Evolutionary conservation across 2,329 filamentous ascomycete species (phyloP).

Genomic region (Chrysoporthe puriensis): DNA sequence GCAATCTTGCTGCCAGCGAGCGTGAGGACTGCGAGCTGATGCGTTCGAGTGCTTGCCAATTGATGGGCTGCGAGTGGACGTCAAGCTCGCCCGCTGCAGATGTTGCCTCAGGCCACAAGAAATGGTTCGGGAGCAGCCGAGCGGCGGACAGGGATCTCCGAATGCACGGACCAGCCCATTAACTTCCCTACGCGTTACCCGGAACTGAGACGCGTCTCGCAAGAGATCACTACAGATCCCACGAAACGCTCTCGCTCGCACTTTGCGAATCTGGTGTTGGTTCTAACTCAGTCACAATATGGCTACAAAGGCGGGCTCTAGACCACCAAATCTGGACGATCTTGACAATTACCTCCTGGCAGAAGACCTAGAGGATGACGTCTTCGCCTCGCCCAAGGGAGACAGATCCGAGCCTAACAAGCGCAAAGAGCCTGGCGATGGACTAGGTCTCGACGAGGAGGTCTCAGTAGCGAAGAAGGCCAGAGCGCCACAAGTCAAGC

Average conservation of each 20-base stretch:
- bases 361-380: constrained; percentile 49
- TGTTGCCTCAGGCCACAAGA: constrained; percentile 11
- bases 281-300: neutral
- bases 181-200: constrained; percentile 10
- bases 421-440: constrained; percentile 50
- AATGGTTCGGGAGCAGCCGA: constrained; percentile 16
- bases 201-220: constrained; percentile 23
- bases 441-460: constrained; percentile 83
- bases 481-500: constrained; percentile 74
- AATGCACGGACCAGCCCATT: constrained; percentile 23
- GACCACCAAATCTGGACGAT: constrained; percentile 59
- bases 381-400: constrained; percentile 52
- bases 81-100: constrained; percentile 1
- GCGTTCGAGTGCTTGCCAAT: constrained; percentile 22
- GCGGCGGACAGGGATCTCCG: neutral
- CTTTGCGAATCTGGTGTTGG: neutral
- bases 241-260: neutral
- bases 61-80: constrained; percentile 22
- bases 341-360: constrained; percentile 78
- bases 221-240: neutral
- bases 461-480: constrained; percentile 79
- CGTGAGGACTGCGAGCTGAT: constrained; percentile 12
- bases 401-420: constrained; percentile 49
- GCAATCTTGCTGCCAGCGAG: constrained; percentile 29
- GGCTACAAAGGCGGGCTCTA: constrained; percentile 28